Percentiles rank a stretch among this genome's conserved stretches.
Evolutionary conservation across 768 basidiomycete species (phyloP).

Genomic region (Russula dissimulans): DNA sequence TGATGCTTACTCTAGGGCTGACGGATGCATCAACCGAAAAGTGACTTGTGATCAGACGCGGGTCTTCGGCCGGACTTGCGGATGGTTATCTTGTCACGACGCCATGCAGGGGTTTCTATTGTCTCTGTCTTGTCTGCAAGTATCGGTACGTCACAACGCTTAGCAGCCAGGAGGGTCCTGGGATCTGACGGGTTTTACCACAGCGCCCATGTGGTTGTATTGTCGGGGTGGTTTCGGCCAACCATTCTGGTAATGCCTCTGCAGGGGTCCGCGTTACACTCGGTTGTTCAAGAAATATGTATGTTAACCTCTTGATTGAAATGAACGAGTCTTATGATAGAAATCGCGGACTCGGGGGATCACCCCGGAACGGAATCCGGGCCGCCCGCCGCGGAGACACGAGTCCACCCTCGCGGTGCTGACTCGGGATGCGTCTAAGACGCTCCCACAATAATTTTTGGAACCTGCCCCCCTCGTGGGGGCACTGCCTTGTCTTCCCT

Average conservation of each 20-base stretch:
- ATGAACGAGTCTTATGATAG: too few species aligned
- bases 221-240: constrained; percentile 1
- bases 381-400: too few species aligned
- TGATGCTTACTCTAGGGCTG: background rate
- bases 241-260: background rate
- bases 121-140: background rate
- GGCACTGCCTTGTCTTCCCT: too few species aligned
- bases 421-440: too few species aligned
- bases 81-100: background rate
- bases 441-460: too few species aligned
- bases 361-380: too few species aligned
- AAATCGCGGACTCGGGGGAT: too few species aligned
- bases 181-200: background rate
- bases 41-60: background rate
- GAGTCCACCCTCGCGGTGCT: too few species aligned
- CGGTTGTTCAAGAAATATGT: background rate
- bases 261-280: background rate
- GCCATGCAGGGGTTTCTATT: background rate
- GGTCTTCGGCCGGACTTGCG: constrained; percentile 1
- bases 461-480: too few species aligned
- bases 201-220: background rate
- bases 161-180: too few species aligned
- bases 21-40: background rate
- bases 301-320: background rate
- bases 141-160: background rate